A percentile compares a stretch with the other conserved stretches of the same genome.
Conservation (phyloP, 2,329 filamentous ascomycete species). For the Aspergillus alliaceus region DNA sequence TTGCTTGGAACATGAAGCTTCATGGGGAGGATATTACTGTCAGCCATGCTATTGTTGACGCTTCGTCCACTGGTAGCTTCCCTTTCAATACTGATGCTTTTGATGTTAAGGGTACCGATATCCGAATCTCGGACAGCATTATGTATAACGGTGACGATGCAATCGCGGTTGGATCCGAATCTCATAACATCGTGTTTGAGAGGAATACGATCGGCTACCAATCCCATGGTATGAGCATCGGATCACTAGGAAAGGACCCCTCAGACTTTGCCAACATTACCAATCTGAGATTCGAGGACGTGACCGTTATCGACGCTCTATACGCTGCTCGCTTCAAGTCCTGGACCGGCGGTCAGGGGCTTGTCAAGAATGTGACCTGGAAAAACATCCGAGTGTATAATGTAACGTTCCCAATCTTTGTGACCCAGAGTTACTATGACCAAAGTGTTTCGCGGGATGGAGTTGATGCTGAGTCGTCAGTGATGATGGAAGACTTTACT, state of each 20-base stretch:
- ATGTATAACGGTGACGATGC: constrained; percentile 48
- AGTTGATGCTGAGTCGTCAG: constrained; percentile 39
- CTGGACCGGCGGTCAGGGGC: constrained; percentile 44
- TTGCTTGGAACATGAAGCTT: constrained; percentile 45
- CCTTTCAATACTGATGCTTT: constrained; percentile 45
- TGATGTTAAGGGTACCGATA: constrained; percentile 29
- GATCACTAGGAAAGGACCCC: constrained; percentile 42
- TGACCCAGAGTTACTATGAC: constrained; percentile 48
- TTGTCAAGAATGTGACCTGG: constrained; percentile 47
- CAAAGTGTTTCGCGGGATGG: constrained; percentile 34
- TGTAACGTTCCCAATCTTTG: constrained; percentile 49
- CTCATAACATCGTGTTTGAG: constrained; percentile 41
- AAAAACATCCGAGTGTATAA: constrained; percentile 45
- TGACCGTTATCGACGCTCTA: constrained; percentile 43
- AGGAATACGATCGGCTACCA: constrained; percentile 46
- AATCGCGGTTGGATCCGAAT: constrained; percentile 41
- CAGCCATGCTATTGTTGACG: constrained; percentile 42
- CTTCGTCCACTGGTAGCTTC: constrained; percentile 37
- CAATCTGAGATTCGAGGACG: constrained; percentile 44
- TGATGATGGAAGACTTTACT: constrained; percentile 45
- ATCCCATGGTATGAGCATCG: constrained; percentile 47
- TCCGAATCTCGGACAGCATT: constrained; percentile 30
- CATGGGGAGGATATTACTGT: constrained; percentile 43
- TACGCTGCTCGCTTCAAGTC: constrained; percentile 49
- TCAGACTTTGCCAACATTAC: constrained; percentile 39